Base-by-base conservation (phyloP, 2,329 filamentous ascomycete species). In the Fusarium tupiense region DNA sequence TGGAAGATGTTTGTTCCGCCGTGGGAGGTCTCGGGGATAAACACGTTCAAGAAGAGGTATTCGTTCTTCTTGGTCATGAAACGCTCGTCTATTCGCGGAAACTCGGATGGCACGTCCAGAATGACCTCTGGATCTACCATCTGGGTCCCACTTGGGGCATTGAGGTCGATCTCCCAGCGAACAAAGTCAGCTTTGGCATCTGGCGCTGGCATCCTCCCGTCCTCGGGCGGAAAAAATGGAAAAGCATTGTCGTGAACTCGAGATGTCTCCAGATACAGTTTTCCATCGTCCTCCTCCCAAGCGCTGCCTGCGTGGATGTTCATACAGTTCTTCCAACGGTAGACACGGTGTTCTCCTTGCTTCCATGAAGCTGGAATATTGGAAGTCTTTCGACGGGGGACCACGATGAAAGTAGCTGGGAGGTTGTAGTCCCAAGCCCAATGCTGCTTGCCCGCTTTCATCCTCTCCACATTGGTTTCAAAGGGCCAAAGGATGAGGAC, bases 121-220 rank as follows among this genome's bases (percentile, higher is more conserved):
- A 73, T 37, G 14, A 69, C 2, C 12, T 43, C 3, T 0, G 67
- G 70, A 3, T 73, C 67, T 0, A 13, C 54, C 17, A 74, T 41
- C 2, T 43, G 64, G 1, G 47, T 61, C 0, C 63, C 58, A 8
- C 2, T 67, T 4, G 69, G 70, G 1, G 67, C 50, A 31, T 22
- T 63, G 3, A 70, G 33, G 31, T 75, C 71, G 2, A 75, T 67
- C 29, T 72, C 71, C 72, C 71, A 75, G 2, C 64, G 64, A 2
- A 75, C 72, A 13, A 35, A 75, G 6, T 74, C 71, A 2, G 62
- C 49, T 41, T 60, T 52, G 0, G 57, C 35, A 3, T 65, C 60
- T 5, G 33, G 50, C 6, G 61, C 8, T 5, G 63, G 72, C 14
- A 16, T 6, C 37, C 61, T 71, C 0, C 64, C 68, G 24, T 74